Evolutionary conservation across 2,329 filamentous ascomycete genomes (phyloP).

Genomic region (Colletotrichum melonis): DNA sequence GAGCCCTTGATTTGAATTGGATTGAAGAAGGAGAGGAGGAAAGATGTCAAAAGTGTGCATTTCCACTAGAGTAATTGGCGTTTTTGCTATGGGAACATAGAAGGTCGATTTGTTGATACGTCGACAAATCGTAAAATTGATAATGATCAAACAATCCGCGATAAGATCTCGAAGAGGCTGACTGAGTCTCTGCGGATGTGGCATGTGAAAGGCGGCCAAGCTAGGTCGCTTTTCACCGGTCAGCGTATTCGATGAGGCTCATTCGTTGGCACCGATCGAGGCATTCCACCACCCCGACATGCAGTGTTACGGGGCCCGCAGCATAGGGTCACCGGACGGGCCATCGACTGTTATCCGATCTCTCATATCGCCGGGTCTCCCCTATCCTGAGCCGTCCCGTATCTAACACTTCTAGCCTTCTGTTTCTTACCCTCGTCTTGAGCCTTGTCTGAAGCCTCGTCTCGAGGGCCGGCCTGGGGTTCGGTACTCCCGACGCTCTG

Average conservation of each 20-base stretch:
- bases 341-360: neutral
- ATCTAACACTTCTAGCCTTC: neutral
- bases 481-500: neutral
- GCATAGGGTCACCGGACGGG: neutral
- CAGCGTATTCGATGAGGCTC: neutral
- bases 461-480: too few relatives aligned
- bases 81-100: neutral
- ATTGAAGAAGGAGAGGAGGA: neutral
- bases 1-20: neutral
- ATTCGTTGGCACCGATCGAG: neutral
- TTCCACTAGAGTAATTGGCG: neutral
- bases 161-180: neutral
- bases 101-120: neutral
- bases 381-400: neutral
- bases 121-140: neutral
- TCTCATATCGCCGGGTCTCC: neutral
- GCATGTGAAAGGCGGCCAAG: neutral
- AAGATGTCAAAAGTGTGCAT: neutral
- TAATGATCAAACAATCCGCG: neutral
- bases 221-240: neutral
- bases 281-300: neutral
- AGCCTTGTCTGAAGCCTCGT: neutral
- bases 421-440: neutral
- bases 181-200: accelerated
- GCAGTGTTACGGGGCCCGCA: neutral